Evolutionary conservation across 192 early-diverging fungal genomes (phyloP), one percentile per base, ranked within the genome.

Genomic region (Lobosporangium transversale): DNA sequence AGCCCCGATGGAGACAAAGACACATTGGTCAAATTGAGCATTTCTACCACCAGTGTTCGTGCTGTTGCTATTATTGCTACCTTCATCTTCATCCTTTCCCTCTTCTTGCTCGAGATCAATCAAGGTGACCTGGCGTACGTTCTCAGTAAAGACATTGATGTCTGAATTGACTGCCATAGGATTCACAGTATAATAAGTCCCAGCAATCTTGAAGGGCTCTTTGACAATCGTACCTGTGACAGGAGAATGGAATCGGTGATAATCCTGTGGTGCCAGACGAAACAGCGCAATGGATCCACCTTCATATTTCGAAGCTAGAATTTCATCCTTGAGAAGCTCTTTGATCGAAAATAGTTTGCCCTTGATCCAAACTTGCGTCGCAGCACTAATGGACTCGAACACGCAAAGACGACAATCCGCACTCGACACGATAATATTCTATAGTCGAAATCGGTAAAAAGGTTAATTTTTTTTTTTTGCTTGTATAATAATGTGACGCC

Each of bases 181-280:
- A 57, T 91, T 92, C 12, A 92, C 90, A 15, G 91, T 92, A 43
- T 82, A 92, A 53, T 92, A 92, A 0, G 85, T 81, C 11, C 92
- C 90, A 18, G 79, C 58, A 26, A 94, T 81, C 20, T 68, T 69
- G 47, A 53, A 48, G 3, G 79, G 71, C 2, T 82, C 63, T 15
- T 27, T 23, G n/a, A 70, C 75, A 20, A 92, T 51, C 4, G 65
- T 63, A 9, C 91, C 88, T 32, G 81, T 58, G 2, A 81, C 86
- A 18, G 91, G 90, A 30, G 82, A 73, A 64, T 94, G 92, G 79
- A 91, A 90, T n/a, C 92, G 82, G 53, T 94, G 92, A 35, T 94
- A 94, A 59, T 94, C 91, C 79, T 94, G 92, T 36, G 92, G 92
- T 0, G 92, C 92, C 15, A 94, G 66, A n/a, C 92, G 80, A 53